Base-by-base conservation (phyloP, 2,329 filamentous ascomycete species). In the Knoxdaviesia proteae region DNA sequence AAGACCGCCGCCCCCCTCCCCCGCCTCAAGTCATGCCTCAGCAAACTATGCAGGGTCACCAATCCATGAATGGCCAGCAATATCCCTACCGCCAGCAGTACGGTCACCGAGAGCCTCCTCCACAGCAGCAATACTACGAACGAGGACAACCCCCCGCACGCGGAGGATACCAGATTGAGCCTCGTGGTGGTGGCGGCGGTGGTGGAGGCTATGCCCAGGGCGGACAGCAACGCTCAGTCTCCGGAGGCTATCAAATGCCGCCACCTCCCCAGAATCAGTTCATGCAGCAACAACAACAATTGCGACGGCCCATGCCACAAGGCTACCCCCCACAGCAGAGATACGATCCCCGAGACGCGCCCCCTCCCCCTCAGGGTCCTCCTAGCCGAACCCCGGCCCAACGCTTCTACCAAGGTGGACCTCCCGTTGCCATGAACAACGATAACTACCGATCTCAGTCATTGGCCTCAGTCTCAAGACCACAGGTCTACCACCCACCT, bases 371-470 rank as follows among this genome's bases (percentile, higher is more conserved):
- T 10, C 65, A 56, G 45, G 51, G 57, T 41, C 49, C 53, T 20
- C 56, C 54, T 20, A 51, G 54, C 11, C 55, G 61, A 54, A 65
- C 58, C 44, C 63, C 65, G 46, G 63, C 58, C 52, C 68, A 79
- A 51, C 68, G 74, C 42, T 73, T 71, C 49, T 74, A 81, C 53
- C 71, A 74, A 47, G 65, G 68, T 45, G 69, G 71, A 20, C 68
- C 76, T 7, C 64, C 61, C 9, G 77, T 82, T 40, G 83, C 84
- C 38, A 60, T 92, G 60, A 90, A 90, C 56, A 77, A 74, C 34
- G 88, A 96, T 58, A 68, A 79, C 5, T 92, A 86, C 61, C 76
- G 90, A 46, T 92, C 90, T n/a, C 84, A 94, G 52, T 96, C 88
- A 34, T 76, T 98, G 55, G 88, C 84, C 35, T 77, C 77, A 47